Base-by-base conservation (phyloP, 192 early-diverging fungal species). In the Coemansia sp. region DNA sequence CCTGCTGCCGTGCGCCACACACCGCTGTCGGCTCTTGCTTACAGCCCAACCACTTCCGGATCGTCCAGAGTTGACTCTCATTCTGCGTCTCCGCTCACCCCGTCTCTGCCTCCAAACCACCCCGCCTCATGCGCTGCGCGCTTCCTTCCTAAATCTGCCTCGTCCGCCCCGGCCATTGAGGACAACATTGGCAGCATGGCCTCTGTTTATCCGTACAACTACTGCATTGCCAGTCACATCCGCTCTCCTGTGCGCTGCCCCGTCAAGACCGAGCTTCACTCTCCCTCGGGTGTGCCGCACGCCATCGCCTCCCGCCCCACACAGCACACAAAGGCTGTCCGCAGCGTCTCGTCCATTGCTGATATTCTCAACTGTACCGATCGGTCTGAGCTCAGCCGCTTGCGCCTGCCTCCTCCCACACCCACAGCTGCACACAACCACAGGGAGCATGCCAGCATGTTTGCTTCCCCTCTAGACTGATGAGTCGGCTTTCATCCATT, bases 291-390 rank as follows among this genome's bases (percentile, higher is more conserved):
- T 41, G 61, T 70, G 13, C 63, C 58, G 38, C 40, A 58, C 14
- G 56, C 32, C 37, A 43, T 67, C 9, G 65, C 69, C 39, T 6
- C 44, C 39, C 78, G 78, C 57, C 55, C 72, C 4, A 20, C 51
- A 44, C 54, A 72, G 57, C 79, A 82, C 40, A 63, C 75, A 68
- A 82, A 82, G 59, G 67, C 79, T 13, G 79, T 71, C 1, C 74
- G 75, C 67, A 82, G 79, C 41, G 79, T 82, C 58, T 82, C 79
- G 55, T 68, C 79, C n/a, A 82, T 82, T 22, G 74, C 79, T 25
- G 79, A 82, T 66, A 82, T 82, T 39, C 71, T 82, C 39, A 82
- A 77, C 71, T 82, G 79, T 72, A 82, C 79, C 39, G 79, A 82
- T 48, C 74, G 79, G 49, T 71, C 79, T n/a, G 74, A 82, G 64